These are phyloP conservation scores for Apiotrichum domesticum DNA, from an alignment of 1,284 basidiomycete species.

Conservation along the genomic window DNA sequence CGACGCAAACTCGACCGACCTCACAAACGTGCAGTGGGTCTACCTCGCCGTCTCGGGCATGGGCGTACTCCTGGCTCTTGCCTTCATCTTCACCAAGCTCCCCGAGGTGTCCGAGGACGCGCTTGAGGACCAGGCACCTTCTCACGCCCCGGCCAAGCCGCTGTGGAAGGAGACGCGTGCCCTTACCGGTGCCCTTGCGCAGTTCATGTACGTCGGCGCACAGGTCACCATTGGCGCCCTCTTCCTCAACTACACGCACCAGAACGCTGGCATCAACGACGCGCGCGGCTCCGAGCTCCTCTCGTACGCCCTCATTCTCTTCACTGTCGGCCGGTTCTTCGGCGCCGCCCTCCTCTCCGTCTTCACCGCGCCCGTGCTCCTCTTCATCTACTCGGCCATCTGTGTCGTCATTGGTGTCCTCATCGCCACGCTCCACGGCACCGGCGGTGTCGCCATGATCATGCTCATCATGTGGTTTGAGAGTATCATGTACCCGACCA, in stretches of 20 bases:
- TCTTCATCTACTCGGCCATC: constrained; percentile 54
- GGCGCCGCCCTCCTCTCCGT: constrained; percentile 58
- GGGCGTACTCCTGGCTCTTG: constrained; percentile 55
- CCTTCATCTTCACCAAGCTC: constrained; percentile 67
- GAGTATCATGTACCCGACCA: constrained; percentile 53
- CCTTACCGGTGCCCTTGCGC: constrained; percentile 53
- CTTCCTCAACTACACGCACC: constrained; percentile 63
- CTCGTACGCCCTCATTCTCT: constrained; percentile 66
- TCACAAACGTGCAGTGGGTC: constrained; percentile 72
- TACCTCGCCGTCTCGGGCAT: constrained; percentile 65
- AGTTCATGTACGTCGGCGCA: constrained; percentile 57
- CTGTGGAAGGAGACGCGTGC: constrained; percentile 66
- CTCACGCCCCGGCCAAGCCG: constrained; percentile 25
- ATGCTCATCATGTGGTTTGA: constrained; percentile 73
- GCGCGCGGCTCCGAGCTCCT: constrained; percentile 59
- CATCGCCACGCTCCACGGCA: constrained; percentile 54
- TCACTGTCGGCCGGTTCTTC: constrained; percentile 61
- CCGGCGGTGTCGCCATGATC: constrained; percentile 57
- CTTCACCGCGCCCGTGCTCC: constrained; percentile 60
- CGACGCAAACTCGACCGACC: constrained; percentile 56
- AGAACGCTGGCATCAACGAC: constrained; percentile 57
- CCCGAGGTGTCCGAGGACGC: constrained; percentile 64
- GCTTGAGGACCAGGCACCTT: constrained; percentile 26
- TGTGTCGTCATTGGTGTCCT: constrained; percentile 56
- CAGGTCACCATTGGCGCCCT: constrained; percentile 68